A percentile compares a stretch with the other conserved stretches of the same genome.
Evolutionary conservation across 441 rosid genomes (phyloP).

Genomic region (Metrosideros polymorpha): DNA sequence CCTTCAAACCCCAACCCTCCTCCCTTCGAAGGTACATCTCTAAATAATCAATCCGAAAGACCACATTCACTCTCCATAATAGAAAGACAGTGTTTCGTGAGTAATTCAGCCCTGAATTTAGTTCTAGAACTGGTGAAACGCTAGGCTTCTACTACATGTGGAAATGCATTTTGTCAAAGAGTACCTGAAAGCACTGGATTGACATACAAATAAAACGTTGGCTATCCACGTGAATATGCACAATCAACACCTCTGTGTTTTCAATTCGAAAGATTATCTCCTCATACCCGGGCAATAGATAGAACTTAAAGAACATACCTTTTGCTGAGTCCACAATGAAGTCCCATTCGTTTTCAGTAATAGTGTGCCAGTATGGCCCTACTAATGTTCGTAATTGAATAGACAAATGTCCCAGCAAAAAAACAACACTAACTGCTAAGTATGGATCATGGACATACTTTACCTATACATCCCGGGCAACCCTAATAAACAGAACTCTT

Average conservation of each 20-base stretch:
- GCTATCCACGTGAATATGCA: neutral
- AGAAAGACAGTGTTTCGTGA: neutral
- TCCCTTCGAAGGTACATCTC: too few relatives aligned
- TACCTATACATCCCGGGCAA: neutral
- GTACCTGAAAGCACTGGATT: neutral
- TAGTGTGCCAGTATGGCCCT: neutral
- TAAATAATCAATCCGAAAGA: neutral
- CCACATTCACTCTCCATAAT: neutral
- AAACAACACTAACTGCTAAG: neutral
- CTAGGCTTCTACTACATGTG: neutral
- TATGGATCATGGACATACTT: neutral
- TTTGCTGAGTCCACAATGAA: neutral
- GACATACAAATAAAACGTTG: neutral
- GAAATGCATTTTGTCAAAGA: neutral
- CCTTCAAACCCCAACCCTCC: neutral
- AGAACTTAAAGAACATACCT: neutral
- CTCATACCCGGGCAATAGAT: neutral
- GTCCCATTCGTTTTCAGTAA: neutral
- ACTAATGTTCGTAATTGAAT: neutral
- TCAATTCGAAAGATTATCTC: neutral
- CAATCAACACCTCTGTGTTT: neutral
- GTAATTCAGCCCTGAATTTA: neutral
- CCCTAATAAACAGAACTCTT: neutral
- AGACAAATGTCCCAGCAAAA: neutral
- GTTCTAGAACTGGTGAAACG: neutral